phyloP scores from a whole-genome alignment of 768 basidiomycete species.

The Russula olivacea region DNA sequence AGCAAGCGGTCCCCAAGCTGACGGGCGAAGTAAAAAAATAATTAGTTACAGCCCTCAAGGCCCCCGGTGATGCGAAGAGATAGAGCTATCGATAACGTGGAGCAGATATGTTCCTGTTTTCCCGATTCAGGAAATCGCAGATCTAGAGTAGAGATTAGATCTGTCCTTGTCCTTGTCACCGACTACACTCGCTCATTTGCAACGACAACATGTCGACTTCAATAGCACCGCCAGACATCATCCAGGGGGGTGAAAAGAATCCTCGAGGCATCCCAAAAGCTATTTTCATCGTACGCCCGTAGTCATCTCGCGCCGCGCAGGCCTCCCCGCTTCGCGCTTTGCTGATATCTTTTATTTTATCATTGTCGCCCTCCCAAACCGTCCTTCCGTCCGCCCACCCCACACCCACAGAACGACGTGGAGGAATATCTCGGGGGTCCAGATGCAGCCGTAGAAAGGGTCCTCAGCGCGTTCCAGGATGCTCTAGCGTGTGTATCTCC shows the following conservation, averaged over 20 bases:
- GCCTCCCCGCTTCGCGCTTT: background rate
- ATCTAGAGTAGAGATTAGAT: constrained; percentile 6
- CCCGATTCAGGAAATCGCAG: background rate
- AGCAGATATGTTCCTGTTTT: background rate
- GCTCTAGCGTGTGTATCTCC: constrained; percentile 77
- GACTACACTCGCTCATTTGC: background rate
- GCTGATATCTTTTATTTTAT: background rate
- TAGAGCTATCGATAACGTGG: no score
- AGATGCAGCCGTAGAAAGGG: constrained; percentile 69
- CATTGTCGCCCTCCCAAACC: background rate
- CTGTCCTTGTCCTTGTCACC: background rate
- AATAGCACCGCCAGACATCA: constrained; percentile 27
- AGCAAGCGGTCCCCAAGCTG: no score
- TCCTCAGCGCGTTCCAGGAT: constrained; percentile 81
- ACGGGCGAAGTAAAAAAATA: no score
- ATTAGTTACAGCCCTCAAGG: no score
- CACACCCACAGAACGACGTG: constrained; percentile 62
- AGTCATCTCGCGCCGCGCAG: background rate
- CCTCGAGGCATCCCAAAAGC: constrained; percentile 93
- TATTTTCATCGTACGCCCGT: constrained; percentile 76
- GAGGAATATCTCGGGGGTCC: constrained; percentile 78
- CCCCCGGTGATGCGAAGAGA: no score
- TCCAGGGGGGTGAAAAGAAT: constrained; percentile 48
- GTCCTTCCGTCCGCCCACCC: background rate
- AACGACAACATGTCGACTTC: constrained; percentile 21